Evolutionary conservation across 2,329 filamentous ascomycete species (phyloP).

Genomic region (Magnaporthales sp.): DNA sequence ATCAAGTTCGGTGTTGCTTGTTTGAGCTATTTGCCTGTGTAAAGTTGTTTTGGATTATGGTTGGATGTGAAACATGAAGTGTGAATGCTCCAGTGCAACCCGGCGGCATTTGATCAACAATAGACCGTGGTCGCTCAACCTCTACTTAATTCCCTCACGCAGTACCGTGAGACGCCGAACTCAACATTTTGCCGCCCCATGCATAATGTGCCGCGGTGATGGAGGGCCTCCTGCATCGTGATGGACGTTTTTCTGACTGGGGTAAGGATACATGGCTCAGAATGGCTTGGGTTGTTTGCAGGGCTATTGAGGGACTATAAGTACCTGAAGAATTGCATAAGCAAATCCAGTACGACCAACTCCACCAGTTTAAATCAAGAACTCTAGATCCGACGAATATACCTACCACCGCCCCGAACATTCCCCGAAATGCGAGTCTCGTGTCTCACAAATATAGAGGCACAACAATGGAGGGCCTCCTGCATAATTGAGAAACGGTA

Average conservation of each 20-base stretch:
- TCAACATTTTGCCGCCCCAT: neutral
- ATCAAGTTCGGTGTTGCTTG: neutral
- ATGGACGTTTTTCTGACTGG: too few species aligned
- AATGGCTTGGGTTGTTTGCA: too few species aligned
- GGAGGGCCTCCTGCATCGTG: too few species aligned
- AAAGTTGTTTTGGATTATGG: neutral
- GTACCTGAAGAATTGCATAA: too few species aligned
- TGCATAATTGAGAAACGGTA: neutral
- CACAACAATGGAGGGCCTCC: neutral
- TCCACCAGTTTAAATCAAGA: too few species aligned
- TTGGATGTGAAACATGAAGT: neutral
- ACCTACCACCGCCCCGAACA: too few species aligned
- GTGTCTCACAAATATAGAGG: neutral
- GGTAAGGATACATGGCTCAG: too few species aligned
- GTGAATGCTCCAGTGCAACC: neutral
- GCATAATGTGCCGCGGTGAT: too few species aligned
- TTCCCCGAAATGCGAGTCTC: neutral
- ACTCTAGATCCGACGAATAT: too few species aligned
- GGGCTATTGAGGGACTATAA: too few species aligned
- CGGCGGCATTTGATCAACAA: neutral
- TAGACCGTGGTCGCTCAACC: neutral
- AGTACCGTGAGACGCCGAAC: neutral
- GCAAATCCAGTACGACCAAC: too few species aligned
- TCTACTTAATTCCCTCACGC: neutral
- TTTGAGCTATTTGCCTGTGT: neutral